Percentiles rank a stretch among this genome's conserved stretches.
phyloP scores from a whole-genome alignment of 2,329 filamentous ascomycete genomes.

The Talaromyces sp. region DNA sequence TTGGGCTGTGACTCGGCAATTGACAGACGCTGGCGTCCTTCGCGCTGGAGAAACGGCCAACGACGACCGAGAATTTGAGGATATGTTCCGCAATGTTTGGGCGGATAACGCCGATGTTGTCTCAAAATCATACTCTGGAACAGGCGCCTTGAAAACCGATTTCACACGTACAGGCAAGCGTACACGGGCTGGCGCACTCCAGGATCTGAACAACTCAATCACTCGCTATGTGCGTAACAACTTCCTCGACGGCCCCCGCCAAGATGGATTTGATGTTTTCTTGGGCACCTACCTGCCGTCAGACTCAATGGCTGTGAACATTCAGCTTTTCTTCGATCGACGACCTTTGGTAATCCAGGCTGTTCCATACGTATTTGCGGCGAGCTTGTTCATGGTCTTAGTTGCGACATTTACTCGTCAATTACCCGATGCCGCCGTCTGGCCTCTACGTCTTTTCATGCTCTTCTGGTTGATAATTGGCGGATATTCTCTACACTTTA shows the following conservation, averaged over 20 bases:
- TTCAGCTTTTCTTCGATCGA: conserved; percentile 78
- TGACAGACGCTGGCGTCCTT: conserved; percentile 81
- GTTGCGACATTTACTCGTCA: conserved; percentile 73
- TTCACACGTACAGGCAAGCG: conserved; percentile 91
- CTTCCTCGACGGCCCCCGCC: conserved; percentile 87
- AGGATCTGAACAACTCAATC: conserved; percentile 84
- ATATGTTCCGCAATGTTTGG: conserved; percentile 95
- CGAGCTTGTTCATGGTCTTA: conserved; percentile 80
- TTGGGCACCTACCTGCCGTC: conserved; percentile 81
- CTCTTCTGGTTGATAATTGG: conserved; percentile 74
- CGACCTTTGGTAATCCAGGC: conserved; percentile 86
- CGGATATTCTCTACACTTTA: conserved; percentile 74
- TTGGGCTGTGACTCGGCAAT: conserved; percentile 84
- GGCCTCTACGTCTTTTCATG: conserved; percentile 80
- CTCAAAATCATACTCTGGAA: conserved; percentile 89
- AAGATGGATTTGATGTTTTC: conserved; percentile 95
- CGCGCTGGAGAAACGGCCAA: conserved; percentile 74
- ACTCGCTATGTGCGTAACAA: conserved; percentile 93
- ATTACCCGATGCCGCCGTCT: conserved; percentile 71
- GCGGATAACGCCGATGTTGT: conserved; percentile 98
- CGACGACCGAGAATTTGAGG: conserved; percentile 80
- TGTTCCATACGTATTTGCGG: conserved; percentile 87
- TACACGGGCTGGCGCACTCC: conserved; percentile 80
- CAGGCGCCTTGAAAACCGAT: conserved; percentile 96
- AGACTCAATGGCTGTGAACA: conserved; percentile 69